Evolutionary conservation across 257 asterid genomes (phyloP), one percentile per base, ranked within the genome.

Genomic region (Fraxinus quadrangulata): DNA sequence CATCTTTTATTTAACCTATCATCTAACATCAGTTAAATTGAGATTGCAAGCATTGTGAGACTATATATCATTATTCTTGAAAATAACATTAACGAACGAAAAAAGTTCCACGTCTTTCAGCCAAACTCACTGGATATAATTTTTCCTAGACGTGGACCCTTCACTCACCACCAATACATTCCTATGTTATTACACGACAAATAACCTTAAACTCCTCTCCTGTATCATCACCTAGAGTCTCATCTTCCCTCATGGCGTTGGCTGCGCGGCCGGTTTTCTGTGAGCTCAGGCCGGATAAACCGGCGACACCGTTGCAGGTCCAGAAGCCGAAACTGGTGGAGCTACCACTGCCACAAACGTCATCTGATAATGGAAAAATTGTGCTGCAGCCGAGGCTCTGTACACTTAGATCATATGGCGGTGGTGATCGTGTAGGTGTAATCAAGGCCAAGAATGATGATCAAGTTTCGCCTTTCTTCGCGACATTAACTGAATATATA

Each of bases 351-450:
- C 37, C 37, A 34, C 37, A 34, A 34, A 34, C 37, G 37, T 34
- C 37, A 2, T 34, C 78, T 0, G 80, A 70, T 23, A 77, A 66
- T 69, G 86, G 88, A 36, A 94, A 90, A 84, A 88, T 92, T 42
- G 85, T 94, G 82, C 81, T 92, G 85, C 98, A 94, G 82, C 98
- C 98, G 5, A 88, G 98, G 80, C 86, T 94, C 5, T 88, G 94
- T 49, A 92, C 93, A 11, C 91, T 94, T 16, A 86, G 98, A 36
- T 85, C 97, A 11, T 86, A 84, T 36, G 90, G 85, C 49, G 78
- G 85, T 26, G 31, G 31, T 28, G 31, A 28, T 28, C 31, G 31
- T 28, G 31, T 28, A 28, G 88, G 80, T 77, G 70, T 69, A 82
- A 82, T 69, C 84, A 77, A 26, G 80, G 80, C 54, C 72, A 84